Evolutionary conservation across 2,329 filamentous ascomycete species (phyloP), one percentile per base, ranked within the genome.

Genomic region (Aspergillus texensis): DNA sequence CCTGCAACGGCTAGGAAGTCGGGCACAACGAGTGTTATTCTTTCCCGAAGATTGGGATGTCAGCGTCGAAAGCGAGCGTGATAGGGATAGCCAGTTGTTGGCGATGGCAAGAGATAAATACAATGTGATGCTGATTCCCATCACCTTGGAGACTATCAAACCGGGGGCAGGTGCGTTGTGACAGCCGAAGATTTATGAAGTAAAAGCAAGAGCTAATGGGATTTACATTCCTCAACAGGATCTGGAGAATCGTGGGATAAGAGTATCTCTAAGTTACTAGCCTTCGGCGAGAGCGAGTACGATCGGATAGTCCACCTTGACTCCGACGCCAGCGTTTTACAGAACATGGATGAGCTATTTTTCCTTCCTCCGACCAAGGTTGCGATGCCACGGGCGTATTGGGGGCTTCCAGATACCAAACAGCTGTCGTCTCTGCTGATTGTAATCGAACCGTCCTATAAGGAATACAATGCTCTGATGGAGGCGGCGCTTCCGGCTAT

Each of bases 301-400:
- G 76, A 83, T 24, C 82, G 86, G 45, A 80, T 88, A 26, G 79
- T 88, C 39, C 80, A 84, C 57, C 76, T 88, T 53, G 86, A 92
- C 73, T 89, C 88, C 10, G 89, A 92, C 70, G 81, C 86, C 26
- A 85, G 85, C 1, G 77, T 92, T 3, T 81, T 90, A 4, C 81
- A 88, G 63, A 77, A 82, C 26, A 85, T 92, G 82, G 90, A 93
- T 68, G 89, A 92, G 60, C 82, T 92, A 0, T 93, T 93, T 77
- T 83, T 89, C 32, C 80, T 90, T 1, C 90, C 90, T 0, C 73
- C 79, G 1, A 82, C 84, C 1, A 80, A 84, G 1, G 83, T 90
- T 4, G 89, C 89, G 3, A 89, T 92, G 84, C 88, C 90, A 1
- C 85, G 88, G 36, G 90, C 90, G 10, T 92, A 92, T 74, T 92